These are phyloP conservation scores for sorghum (Sorghum bicolor) DNA, from an alignment of 176 grass and related monocot species.

Conservation along the genomic window DNA sequence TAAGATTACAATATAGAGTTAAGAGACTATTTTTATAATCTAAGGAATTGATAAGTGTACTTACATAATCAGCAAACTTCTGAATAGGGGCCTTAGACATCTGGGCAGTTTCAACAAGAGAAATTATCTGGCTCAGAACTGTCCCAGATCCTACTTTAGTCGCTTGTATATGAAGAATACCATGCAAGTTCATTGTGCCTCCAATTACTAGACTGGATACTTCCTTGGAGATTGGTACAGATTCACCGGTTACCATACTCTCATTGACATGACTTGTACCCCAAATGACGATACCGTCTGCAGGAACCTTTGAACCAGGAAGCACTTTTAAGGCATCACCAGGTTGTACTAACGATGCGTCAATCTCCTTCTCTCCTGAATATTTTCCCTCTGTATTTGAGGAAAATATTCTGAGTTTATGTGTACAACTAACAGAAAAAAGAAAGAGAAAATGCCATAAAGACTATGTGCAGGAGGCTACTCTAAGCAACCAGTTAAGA, in stretches of 20 bases:
- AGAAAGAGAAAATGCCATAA: background rate
- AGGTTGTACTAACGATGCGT: slow-evolving; percentile 61
- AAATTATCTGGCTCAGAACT: slow-evolving; percentile 76
- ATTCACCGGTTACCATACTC: slow-evolving; percentile 94
- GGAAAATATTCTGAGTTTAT: slow-evolving; percentile 6
- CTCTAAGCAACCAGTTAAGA: slow-evolving; percentile 2
- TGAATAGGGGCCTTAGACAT: slow-evolving; percentile 92
- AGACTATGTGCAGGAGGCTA: slow-evolving; percentile 6
- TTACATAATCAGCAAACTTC: slow-evolving; percentile 86
- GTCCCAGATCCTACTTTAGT: slow-evolving; percentile 77
- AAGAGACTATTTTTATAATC: background rate
- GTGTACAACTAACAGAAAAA: slow-evolving; percentile 5
- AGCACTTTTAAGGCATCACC: slow-evolving; percentile 76
- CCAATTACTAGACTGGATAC: slow-evolving; percentile 68
- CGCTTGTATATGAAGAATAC: slow-evolving; percentile 65
- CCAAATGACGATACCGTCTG: slow-evolving; percentile 70
- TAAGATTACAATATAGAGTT: slow-evolving; percentile 5
- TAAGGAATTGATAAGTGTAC: slow-evolving; percentile 18
- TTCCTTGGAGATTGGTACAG: slow-evolving; percentile 57
- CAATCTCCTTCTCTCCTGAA: slow-evolving; percentile 57
- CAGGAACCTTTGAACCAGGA: slow-evolving; percentile 79
- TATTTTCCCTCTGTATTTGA: slow-evolving; percentile 55
- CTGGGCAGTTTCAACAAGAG: slow-evolving; percentile 85
- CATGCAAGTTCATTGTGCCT: slow-evolving; percentile 83
- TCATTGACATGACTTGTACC: slow-evolving; percentile 77